phyloP scores from a whole-genome alignment of 306 rosid genomes.

The Casuarina equisetifolia region DNA sequence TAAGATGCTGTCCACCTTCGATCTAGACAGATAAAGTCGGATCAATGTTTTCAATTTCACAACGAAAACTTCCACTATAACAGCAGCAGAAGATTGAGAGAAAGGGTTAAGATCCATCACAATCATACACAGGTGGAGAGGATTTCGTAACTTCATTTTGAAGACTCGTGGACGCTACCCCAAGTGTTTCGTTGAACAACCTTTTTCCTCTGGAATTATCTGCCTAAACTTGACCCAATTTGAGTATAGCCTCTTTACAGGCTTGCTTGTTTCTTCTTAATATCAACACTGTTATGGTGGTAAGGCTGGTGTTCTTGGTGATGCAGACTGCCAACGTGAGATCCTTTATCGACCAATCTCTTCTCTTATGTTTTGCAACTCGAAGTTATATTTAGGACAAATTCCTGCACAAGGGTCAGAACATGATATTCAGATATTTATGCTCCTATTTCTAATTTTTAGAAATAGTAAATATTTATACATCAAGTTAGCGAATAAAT shows the following conservation, averaged over 20 bases:
- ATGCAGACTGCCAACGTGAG: background rate
- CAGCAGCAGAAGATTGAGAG: background rate
- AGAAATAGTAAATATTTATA: too few relatives aligned
- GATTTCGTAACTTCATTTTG: too few relatives aligned
- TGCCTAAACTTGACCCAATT: too few relatives aligned
- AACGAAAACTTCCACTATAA: background rate
- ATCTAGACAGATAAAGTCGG: background rate
- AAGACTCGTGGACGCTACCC: too few relatives aligned
- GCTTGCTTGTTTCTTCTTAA: background rate
- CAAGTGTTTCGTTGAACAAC: too few relatives aligned
- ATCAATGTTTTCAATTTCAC: background rate
- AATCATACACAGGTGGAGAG: background rate
- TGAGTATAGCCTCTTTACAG: background rate
- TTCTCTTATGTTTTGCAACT: background rate
- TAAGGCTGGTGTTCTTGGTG: background rate
- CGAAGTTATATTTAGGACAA: background rate
- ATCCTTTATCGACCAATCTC: background rate
- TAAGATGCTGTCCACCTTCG: conserved; percentile 2
- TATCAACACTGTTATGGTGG: too few relatives aligned
- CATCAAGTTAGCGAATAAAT: too few relatives aligned
- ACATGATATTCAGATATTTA: background rate
- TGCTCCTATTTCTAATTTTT: background rate
- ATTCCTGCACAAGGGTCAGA: background rate
- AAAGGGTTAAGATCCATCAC: background rate
- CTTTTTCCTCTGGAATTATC: background rate